Percentiles rank a stretch among this genome's conserved stretches.
phyloP scores from a whole-genome alignment of 1,139 yeast species.

The Taphrina communis region DNA sequence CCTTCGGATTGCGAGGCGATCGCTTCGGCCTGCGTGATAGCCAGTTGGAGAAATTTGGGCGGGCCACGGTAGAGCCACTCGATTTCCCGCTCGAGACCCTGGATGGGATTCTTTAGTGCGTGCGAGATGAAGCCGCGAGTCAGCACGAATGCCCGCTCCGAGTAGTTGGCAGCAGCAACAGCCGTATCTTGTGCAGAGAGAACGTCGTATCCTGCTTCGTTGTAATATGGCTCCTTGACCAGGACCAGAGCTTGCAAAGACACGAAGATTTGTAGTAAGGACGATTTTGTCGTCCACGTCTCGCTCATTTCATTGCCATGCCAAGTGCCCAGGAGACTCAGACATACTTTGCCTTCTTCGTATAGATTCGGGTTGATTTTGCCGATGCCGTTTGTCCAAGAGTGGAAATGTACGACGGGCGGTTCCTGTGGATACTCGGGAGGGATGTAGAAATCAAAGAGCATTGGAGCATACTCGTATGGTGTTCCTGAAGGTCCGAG shows the following conservation, averaged over 20 bases:
- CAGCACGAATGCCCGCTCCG: constrained; percentile 45
- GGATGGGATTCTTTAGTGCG: constrained; percentile 41
- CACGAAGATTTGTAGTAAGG: constrained; percentile 45
- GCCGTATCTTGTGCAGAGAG: constrained; percentile 44
- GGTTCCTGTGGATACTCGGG: constrained; percentile 44
- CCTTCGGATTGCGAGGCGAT: constrained; percentile 2
- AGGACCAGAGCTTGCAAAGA: constrained; percentile 45
- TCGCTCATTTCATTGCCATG: constrained; percentile 44
- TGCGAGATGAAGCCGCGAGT: constrained; percentile 45
- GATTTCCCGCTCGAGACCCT: constrained; percentile 43
- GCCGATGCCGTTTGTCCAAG: constrained; percentile 47
- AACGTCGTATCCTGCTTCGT: constrained; percentile 46
- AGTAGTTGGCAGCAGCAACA: constrained; percentile 43
- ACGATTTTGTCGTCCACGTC: constrained; percentile 44
- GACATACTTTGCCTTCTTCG: constrained; percentile 46
- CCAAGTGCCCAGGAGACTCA: constrained; percentile 47
- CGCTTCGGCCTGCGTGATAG: constrained; percentile 7
- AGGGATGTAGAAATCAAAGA: constrained; percentile 44
- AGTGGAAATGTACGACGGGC: constrained; percentile 45
- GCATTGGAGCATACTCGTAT: constrained; percentile 45
- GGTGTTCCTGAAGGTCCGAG: constrained; percentile 46
- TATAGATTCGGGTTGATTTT: constrained; percentile 46
- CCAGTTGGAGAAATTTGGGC: constrained; percentile 7
- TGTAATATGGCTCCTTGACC: constrained; percentile 45
- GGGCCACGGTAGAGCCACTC: constrained; percentile 35